These are phyloP conservation scores for Penicillium brasilianum DNA, from an alignment of 2,329 filamentous ascomycete genomes.

Conservation along the genomic window DNA sequence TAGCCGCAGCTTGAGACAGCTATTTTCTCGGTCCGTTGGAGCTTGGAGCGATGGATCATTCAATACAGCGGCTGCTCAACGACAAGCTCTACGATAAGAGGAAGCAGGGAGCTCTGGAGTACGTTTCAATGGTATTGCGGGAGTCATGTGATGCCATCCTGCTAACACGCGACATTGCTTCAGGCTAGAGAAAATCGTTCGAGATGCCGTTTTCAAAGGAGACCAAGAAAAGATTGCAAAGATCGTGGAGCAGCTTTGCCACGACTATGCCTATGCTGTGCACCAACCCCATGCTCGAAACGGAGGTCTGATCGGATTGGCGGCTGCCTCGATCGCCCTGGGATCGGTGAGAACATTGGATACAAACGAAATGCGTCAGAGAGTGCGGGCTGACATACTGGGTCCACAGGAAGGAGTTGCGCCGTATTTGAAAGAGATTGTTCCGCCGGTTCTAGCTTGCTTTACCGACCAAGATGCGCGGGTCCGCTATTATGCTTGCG, in stretches of 20 bases:
- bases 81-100: constrained; percentile 99
- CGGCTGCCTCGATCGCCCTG: constrained; percentile 92
- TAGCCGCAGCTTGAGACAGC: constrained; percentile 32
- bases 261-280: constrained; percentile 96
- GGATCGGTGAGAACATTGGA: constrained; percentile 72
- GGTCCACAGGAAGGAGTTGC: constrained; percentile 74
- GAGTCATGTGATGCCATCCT: not conserved
- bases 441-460: constrained; percentile 94
- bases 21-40: constrained; percentile 29
- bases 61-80: constrained; percentile 87
- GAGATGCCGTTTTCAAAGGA: constrained; percentile 75
- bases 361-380: constrained; percentile 1
- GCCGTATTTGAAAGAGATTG: constrained; percentile 88
- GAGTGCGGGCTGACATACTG: constrained; percentile 11
- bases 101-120: constrained; percentile 96
- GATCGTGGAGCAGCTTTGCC: constrained; percentile 94
- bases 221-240: constrained; percentile 81
- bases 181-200: constrained; percentile 88
- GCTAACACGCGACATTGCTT: constrained; percentile 18
- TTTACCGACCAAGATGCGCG: constrained; percentile 98
- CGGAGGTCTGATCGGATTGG: constrained; percentile 92
- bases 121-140: constrained; percentile 47
- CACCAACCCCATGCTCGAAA: constrained; percentile 96
- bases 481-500: constrained; percentile 96
- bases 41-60: constrained; percentile 72